These are phyloP conservation scores for Lachnellula subtilissima DNA, from an alignment of 2,329 filamentous ascomycete species.

Conservation along the genomic window DNA sequence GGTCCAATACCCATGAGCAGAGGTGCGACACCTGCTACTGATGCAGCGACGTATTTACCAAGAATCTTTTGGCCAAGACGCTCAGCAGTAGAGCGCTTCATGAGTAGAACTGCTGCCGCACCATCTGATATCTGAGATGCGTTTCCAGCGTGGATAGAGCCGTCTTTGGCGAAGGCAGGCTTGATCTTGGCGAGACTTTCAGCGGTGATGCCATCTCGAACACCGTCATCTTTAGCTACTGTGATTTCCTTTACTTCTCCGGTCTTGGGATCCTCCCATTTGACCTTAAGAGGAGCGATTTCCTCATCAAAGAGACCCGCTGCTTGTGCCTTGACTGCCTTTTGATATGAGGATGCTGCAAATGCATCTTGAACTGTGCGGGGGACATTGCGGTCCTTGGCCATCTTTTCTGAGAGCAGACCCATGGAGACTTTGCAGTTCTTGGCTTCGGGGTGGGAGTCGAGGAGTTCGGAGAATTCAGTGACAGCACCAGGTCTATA, in stretches of 20 bases:
- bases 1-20: conserved; percentile 95
- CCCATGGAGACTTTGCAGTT: conserved; percentile 99
- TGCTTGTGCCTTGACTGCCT: conserved; percentile 79
- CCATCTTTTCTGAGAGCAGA: conserved; percentile 89
- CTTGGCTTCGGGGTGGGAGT: conserved; percentile 72
- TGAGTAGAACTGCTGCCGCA: conserved; percentile 88
- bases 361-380: conserved; percentile 83
- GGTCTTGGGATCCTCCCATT: conserved; percentile 86
- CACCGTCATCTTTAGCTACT: conserved; percentile 80
- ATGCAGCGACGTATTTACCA: conserved; percentile 85
- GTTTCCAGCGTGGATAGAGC: conserved; percentile 93
- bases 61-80: conserved; percentile 81
- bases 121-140: conserved; percentile 94
- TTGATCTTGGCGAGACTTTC: conserved; percentile 89
- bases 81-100: conserved; percentile 90
- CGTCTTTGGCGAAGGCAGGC: conserved; percentile 85
- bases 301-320: conserved; percentile 89
- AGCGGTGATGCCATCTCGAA: conserved; percentile 77
- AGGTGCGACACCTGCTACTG: conserved; percentile 83
- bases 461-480: conserved; percentile 88
- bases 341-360: conserved; percentile 87
- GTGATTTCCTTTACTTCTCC: conserved; percentile 79
- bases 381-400: conserved; percentile 70
- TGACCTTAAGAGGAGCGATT: conserved; percentile 79
- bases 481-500: conserved; percentile 72